phyloP scores from a whole-genome alignment of 495 filamentous ascomycete species.

The Neurospora sp. region DNA sequence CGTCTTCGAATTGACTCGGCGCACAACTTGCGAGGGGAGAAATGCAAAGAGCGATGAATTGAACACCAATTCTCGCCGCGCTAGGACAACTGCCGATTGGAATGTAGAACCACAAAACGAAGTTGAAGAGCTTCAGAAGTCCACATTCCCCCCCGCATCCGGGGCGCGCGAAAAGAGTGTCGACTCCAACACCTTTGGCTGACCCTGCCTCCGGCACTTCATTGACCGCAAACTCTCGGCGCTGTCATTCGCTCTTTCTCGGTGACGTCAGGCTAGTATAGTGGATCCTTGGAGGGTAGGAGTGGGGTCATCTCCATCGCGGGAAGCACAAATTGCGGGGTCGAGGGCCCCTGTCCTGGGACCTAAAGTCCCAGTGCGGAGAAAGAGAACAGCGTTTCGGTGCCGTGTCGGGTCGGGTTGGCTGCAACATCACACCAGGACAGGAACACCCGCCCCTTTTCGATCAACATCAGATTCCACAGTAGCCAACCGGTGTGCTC shows the following conservation, averaged over 20 bases:
- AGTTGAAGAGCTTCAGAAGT: neutral
- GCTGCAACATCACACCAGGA: neutral
- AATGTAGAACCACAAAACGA: neutral
- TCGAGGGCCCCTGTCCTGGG: neutral
- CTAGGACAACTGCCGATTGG: neutral
- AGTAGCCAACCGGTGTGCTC: neutral
- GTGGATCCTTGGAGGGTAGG: neutral
- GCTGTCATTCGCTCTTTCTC: conserved; percentile 3
- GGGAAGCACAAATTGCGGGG: neutral
- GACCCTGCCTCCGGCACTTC: conserved; percentile 6
- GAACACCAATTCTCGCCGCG: neutral
- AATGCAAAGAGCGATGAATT: neutral
- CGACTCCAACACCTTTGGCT: neutral
- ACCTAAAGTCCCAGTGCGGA: neutral
- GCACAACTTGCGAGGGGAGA: neutral
- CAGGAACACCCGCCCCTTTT: neutral
- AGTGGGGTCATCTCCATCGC: neutral
- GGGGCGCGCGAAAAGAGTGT: neutral
- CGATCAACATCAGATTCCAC: neutral
- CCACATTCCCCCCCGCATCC: conserved; percentile 9
- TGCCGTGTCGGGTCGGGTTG: neutral
- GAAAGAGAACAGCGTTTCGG: neutral
- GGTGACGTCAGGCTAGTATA: conserved; percentile 12
- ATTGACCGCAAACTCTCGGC: neutral
- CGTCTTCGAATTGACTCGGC: neutral